Evolutionary conservation across 768 basidiomycete species (phyloP).

Genomic region (Russula ochroleuca): DNA sequence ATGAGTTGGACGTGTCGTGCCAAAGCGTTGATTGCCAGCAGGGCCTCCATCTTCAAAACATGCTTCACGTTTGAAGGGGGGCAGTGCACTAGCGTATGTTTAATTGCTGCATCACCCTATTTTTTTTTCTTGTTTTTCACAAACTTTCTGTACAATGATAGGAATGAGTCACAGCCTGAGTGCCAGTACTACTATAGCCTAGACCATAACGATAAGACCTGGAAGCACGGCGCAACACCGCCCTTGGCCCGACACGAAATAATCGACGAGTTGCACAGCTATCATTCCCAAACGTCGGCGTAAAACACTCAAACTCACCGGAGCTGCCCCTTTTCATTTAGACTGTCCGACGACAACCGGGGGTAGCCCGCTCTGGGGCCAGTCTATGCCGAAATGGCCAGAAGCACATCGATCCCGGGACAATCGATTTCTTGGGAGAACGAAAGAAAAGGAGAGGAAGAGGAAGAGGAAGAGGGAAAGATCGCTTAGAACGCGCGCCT

Average conservation of each 20-base stretch:
- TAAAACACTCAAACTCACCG: not conserved
- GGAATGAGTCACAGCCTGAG: not conserved
- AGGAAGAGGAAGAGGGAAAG: not conserved
- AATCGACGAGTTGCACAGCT: not conserved
- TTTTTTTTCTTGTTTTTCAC: not conserved
- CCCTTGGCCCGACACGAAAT: not conserved
- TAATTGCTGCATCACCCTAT: not conserved
- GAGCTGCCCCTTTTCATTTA: not conserved
- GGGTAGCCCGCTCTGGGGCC: not conserved
- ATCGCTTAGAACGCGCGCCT: not conserved
- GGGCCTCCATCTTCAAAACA: not conserved
- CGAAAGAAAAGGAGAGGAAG: not conserved
- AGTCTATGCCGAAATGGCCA: not conserved
- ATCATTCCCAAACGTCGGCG: not conserved
- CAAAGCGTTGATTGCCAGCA: not conserved
- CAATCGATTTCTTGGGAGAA: not conserved
- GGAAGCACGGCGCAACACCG: not conserved
- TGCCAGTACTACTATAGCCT: not conserved
- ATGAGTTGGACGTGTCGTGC: not conserved
- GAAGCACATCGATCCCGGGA: not conserved
- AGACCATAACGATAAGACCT: conserved; percentile 1
- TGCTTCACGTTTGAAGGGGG: not conserved
- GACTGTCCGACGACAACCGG: not conserved
- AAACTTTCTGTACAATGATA: not conserved
- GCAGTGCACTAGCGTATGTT: not conserved